Conservation (phyloP, 441 rosid species). For the Theobroma grandiflorum region DNA sequence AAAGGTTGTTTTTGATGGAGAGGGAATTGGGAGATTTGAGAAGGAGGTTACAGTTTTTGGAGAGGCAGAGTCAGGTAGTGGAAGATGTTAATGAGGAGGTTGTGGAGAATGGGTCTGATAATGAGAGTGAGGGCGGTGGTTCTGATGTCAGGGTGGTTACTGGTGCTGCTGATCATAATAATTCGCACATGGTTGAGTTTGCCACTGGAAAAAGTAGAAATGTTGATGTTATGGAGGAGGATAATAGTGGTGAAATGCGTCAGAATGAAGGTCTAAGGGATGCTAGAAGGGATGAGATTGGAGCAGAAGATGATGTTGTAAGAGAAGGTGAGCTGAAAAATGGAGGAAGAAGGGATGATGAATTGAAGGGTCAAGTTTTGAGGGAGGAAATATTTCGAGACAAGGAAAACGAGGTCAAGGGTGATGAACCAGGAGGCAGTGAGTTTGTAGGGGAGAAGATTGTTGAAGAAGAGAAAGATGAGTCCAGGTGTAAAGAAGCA, state of each 20-base stretch:
- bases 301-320: slow-evolving; percentile 5
- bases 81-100: slow-evolving; percentile 84
- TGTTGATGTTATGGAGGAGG: slow-evolving; percentile 33
- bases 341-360: slow-evolving; percentile 4
- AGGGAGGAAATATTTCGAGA: slow-evolving; percentile 20
- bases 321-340: not conserved
- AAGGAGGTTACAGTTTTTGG: slow-evolving; percentile 85
- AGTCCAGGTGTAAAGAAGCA: slow-evolving; percentile 24
- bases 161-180: slow-evolving; percentile 37
- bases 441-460: slow-evolving; percentile 35
- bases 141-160: slow-evolving; percentile 53
- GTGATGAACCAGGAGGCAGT: slow-evolving; percentile 33
- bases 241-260: slow-evolving; percentile 19
- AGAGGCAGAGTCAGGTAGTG: slow-evolving; percentile 64
- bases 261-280: slow-evolving; percentile 35
- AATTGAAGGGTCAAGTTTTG: not conserved
- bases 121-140: slow-evolving; percentile 77
- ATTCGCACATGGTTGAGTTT: slow-evolving; percentile 39
- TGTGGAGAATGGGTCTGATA: slow-evolving; percentile 79
- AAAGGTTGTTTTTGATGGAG: slow-evolving; percentile 92
- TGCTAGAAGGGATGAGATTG: slow-evolving; percentile 47
- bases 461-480: slow-evolving; percentile 29
- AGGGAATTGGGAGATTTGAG: slow-evolving; percentile 84
- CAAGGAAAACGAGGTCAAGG: slow-evolving; percentile 28
- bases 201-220: slow-evolving; percentile 28